A percentile compares a stretch with the other conserved stretches of the same genome.
phyloP scores from a whole-genome alignment of 352 stramenopile species.

The Phytopythium litorale region DNA sequence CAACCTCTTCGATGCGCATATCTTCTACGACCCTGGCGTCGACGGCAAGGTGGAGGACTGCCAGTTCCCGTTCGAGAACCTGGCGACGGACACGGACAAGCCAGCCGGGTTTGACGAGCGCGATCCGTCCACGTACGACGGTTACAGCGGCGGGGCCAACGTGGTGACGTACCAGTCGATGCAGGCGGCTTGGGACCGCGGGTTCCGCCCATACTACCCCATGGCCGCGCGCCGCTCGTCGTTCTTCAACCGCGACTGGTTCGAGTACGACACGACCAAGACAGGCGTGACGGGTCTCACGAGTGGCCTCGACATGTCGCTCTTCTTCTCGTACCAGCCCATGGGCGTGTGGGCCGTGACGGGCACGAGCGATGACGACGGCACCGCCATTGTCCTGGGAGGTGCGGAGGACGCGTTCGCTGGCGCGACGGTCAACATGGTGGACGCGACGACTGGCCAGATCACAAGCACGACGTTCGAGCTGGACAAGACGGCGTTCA shows the following conservation, averaged over 20 bases:
- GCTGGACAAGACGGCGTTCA: conserved; percentile 39
- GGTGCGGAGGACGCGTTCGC: conserved; percentile 38
- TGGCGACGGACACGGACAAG: conserved; percentile 36
- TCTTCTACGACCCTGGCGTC: conserved; percentile 71
- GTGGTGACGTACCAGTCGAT: conserved; percentile 70
- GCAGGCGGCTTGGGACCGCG: conserved; percentile 38
- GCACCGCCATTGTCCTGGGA: conserved; percentile 20
- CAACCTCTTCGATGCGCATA: conserved; percentile 66
- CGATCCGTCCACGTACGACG: conserved; percentile 40
- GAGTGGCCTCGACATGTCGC: conserved; percentile 41
- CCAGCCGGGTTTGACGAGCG: conserved; percentile 37
- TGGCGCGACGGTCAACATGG: conserved; percentile 23
- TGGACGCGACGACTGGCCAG: conserved; percentile 31
- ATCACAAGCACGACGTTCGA: conserved; percentile 20
- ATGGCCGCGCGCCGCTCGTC: conserved; percentile 74
- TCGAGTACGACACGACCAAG: conserved; percentile 57
- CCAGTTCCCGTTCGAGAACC: conserved; percentile 79
- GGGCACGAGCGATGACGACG: conserved; percentile 10
- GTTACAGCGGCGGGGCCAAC: conserved; percentile 30
- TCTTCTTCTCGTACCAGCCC: conserved; percentile 70
- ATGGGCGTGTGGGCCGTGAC: conserved; percentile 76
- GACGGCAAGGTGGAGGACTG: conserved; percentile 76
- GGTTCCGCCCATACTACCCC: conserved; percentile 88
- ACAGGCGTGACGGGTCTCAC: conserved; percentile 42
- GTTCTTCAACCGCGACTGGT: conserved; percentile 89